These are phyloP conservation scores for Leccinum ponderosum DNA, from an alignment of 1,284 basidiomycete species.

Conservation along the genomic window DNA sequence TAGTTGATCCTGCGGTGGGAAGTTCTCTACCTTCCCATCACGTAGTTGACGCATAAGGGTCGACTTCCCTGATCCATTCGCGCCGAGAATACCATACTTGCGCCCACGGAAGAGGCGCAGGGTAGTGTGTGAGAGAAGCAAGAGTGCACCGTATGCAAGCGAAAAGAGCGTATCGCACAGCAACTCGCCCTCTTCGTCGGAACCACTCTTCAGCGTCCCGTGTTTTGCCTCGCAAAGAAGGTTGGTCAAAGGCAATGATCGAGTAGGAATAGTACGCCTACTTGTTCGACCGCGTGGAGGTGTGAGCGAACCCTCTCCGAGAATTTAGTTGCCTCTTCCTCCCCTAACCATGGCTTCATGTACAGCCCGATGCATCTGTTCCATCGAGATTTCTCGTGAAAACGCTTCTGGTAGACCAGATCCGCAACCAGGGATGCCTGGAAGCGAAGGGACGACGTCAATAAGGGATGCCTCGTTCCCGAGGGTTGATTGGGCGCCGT, in stretches of 20 bases:
- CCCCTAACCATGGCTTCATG: constrained; percentile 67
- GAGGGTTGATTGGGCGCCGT: constrained; percentile 46
- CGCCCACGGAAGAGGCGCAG: constrained; percentile 89
- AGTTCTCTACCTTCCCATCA: constrained; percentile 95
- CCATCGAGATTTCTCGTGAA: constrained; percentile 69
- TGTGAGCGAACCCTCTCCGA: constrained; percentile 69
- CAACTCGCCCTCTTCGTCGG: constrained; percentile 80
- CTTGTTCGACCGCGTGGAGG: constrained; percentile 78
- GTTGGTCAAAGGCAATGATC: constrained; percentile 8
- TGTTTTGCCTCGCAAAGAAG: constrained; percentile 50
- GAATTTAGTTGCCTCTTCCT: constrained; percentile 49
- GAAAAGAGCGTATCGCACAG: constrained; percentile 95
- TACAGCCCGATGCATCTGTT: constrained; percentile 72
- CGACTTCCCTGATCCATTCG: constrained; percentile 96
- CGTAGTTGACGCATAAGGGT: constrained; percentile 96
- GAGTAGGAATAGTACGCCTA: constrained; percentile 24
- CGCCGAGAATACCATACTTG: constrained; percentile 94
- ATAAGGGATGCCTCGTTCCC: constrained; percentile 47
- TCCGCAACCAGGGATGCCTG: constrained; percentile 77
- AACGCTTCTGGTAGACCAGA: constrained; percentile 69
- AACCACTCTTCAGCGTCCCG: constrained; percentile 39
- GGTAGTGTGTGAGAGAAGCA: constrained; percentile 94
- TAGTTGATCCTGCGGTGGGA: constrained; percentile 86
- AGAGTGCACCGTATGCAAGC: constrained; percentile 93
- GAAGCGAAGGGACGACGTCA: constrained; percentile 63